Percentiles rank a stretch among this genome's conserved stretches.
phyloP scores from a whole-genome alignment of 2,329 filamentous ascomycete genomes.

The Microascus cirrosus region DNA sequence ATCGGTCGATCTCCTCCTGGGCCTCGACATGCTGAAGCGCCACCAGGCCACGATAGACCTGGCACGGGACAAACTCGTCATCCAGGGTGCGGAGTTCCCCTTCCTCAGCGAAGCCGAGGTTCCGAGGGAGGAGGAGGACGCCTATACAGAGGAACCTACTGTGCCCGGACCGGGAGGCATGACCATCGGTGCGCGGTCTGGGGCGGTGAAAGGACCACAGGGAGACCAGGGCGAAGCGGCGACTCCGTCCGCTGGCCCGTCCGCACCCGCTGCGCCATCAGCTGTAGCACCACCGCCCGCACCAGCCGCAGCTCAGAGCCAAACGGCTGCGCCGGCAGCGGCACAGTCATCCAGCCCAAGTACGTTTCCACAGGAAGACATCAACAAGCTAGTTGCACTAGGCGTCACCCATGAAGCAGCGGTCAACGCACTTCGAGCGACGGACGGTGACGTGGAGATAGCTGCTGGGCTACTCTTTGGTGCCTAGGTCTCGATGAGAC shows the following conservation, averaged over 20 bases:
- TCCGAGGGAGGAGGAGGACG: constrained; percentile 70
- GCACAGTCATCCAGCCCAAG: constrained; percentile 9
- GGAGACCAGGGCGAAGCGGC: constrained; percentile 6
- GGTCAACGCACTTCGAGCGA: constrained; percentile 68
- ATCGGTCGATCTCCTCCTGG: constrained; percentile 83
- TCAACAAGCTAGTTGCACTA: constrained; percentile 66
- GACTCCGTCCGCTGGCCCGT: constrained; percentile 11
- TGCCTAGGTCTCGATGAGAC: constrained; percentile 15
- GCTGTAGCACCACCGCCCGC: not conserved
- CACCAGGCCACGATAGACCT: constrained; percentile 92
- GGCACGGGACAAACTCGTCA: constrained; percentile 70
- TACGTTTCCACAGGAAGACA: constrained; percentile 47
- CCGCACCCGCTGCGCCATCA: constrained; percentile 5
- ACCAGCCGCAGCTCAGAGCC: constrained; percentile 14
- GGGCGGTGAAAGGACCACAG: constrained; percentile 54
- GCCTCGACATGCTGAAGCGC: constrained; percentile 92
- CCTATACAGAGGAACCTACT: constrained; percentile 66
- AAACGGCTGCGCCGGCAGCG: constrained; percentile 14
- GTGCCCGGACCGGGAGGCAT: constrained; percentile 81
- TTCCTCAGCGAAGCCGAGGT: constrained; percentile 92
- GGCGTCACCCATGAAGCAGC: constrained; percentile 70
- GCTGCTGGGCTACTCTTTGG: constrained; percentile 73
- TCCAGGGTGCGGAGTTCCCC: constrained; percentile 76
- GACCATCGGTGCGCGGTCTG: constrained; percentile 72
- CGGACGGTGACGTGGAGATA: constrained; percentile 75